Conservation (phyloP, 305 asterid genomes). For the Stenogyne calaminthoides region DNA sequence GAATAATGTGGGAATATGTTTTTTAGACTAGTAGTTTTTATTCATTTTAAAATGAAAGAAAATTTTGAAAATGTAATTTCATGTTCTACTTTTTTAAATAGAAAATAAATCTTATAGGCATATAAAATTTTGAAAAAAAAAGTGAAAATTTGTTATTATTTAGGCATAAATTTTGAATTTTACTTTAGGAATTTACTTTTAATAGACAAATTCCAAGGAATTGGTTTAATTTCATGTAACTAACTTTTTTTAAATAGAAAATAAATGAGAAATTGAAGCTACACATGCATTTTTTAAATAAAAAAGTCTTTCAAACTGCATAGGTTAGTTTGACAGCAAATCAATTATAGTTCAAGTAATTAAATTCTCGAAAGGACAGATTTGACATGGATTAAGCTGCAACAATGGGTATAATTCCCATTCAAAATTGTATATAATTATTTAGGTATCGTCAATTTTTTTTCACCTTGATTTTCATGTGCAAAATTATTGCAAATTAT, state of each 20-base stretch:
- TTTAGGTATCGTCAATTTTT: neutral
- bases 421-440: neutral
- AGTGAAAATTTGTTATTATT: neutral
- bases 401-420: neutral
- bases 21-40: slow-evolving; percentile 23
- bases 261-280: no score
- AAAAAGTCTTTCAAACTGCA: neutral
- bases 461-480: slow-evolving; percentile 2
- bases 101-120: neutral
- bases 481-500: slow-evolving; percentile 20
- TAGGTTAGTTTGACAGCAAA: neutral
- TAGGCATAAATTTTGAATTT: no score
- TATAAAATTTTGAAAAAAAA: neutral
- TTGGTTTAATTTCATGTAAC: no score
- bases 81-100: no score
- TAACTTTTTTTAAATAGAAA: no score
- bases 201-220: no score
- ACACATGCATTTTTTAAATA: no score
- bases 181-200: no score
- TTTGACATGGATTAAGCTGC: neutral
- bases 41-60: slow-evolving; percentile 1
- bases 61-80: no score
- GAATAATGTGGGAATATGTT: neutral
- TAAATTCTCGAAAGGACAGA: slow-evolving; percentile 3
- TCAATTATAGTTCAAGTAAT: neutral